These are phyloP conservation scores for Ophiostoma tasmaniense DNA, from an alignment of 2,329 filamentous ascomycete species.

Conservation along the genomic window DNA sequence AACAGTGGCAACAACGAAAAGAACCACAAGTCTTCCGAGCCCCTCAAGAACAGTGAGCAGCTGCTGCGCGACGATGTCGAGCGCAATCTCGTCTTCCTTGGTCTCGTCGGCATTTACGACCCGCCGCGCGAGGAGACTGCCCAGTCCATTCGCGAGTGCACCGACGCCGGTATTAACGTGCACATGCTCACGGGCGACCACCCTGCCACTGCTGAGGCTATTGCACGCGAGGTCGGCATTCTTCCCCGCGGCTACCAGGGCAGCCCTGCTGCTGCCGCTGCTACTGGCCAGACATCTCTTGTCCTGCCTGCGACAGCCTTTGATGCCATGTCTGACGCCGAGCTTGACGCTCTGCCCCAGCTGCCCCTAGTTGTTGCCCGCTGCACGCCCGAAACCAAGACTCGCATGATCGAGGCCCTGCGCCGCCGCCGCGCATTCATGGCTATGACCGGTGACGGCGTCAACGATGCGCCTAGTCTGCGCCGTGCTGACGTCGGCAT, in stretches of 20 bases:
- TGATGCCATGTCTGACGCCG: conserved; percentile 63
- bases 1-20: conserved; percentile 2
- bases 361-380: conserved; percentile 75
- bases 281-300: conserved; percentile 53
- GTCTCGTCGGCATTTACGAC: conserved; percentile 80
- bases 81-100: conserved; percentile 60
- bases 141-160: conserved; percentile 59
- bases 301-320: conserved; percentile 72
- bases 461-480: conserved; percentile 77
- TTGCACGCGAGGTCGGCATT: conserved; percentile 71
- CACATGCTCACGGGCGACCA: conserved; percentile 84
- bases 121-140: conserved; percentile 76
- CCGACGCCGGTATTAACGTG: conserved; percentile 65
- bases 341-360: conserved; percentile 67
- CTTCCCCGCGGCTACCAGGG: conserved; percentile 53
- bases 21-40: conserved; percentile 8
- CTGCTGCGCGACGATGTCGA: conserved; percentile 53
- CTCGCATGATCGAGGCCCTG: conserved; percentile 82
- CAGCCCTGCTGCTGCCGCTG: conserved; percentile 40
- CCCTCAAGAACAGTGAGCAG: conserved; percentile 49
- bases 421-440: conserved; percentile 68
- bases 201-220: conserved; percentile 67
- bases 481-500: conserved; percentile 79
- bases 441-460: conserved; percentile 83
- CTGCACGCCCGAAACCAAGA: conserved; percentile 79